Evolutionary conservation across 148 eudicot species (phyloP), one percentile per base, ranked within the genome.

Genomic region (Cornus suecica): DNA sequence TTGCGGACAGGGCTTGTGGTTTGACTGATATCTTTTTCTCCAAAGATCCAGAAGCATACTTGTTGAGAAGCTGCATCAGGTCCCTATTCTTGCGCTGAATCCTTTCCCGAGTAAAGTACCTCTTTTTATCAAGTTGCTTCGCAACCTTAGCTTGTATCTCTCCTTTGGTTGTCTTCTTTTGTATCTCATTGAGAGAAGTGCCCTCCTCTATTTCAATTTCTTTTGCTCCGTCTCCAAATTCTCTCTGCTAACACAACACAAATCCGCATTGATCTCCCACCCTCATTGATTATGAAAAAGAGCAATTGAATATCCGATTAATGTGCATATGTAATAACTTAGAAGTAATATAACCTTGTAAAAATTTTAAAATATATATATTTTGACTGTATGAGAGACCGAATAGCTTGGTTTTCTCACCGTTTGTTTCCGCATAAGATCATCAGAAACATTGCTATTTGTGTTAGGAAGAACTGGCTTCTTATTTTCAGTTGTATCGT

Each of bases 51-150:
- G 84, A 69, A 56, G 62, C 77, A 80, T 70, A 69, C 82, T 89
- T 93, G 72, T 84, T 90, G 63, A 91, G 76, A 71, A 95, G 79
- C 74, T 89, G 88, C 80, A 66, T 78, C 42, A 85, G 61, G 73
- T 95, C 97, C 86, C 98, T 90, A 63, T 90, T 87, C 86, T 91
- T 90, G 34, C 99, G 93, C 80, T 90, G 90, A 82, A 93, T 91
- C 82, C 93, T 85, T 45, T 72, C 88, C 31, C 2, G 79, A 26
- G 81, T 52, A 68, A 68, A 88, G 75, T 75, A 83, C 13, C 74
- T 82, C 67, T 71, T 91, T 78, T 72, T 88, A 69, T 84, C 87
- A 61, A 62, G 69, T 74, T 85, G 90, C 85, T 90, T 92, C 74
- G 87, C 80, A 74, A 84, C 90, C 83, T 91, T 91, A n/a, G 94